These are phyloP conservation scores for Beauveria brongniartii DNA, from an alignment of 2,329 filamentous ascomycete genomes.

Conservation along the genomic window DNA sequence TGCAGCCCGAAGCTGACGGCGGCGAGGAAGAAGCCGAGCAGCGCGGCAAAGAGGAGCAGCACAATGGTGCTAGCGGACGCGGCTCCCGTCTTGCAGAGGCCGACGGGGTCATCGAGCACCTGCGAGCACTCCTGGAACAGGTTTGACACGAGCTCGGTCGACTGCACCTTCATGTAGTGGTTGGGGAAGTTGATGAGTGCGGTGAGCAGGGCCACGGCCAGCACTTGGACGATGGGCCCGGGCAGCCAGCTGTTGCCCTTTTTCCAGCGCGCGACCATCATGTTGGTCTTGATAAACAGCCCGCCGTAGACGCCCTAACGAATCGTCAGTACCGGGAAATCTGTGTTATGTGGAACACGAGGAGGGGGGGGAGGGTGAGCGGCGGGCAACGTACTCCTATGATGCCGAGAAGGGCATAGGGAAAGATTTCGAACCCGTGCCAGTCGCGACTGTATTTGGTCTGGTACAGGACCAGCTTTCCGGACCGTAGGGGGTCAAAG, in stretches of 20 bases:
- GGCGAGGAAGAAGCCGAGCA: slow-evolving; percentile 78
- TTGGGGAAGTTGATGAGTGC: slow-evolving; percentile 92
- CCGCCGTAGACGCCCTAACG: slow-evolving; percentile 78
- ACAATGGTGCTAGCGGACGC: slow-evolving; percentile 77
- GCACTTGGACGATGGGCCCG: slow-evolving; percentile 70
- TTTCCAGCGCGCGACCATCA: slow-evolving; percentile 76
- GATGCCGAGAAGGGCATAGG: slow-evolving; percentile 79
- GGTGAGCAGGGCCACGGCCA: slow-evolving; percentile 70
- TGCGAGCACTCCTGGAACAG: slow-evolving; percentile 87
- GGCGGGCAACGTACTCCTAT: slow-evolving; percentile 49
- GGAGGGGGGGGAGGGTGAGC: neutral
- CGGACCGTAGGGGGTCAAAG: slow-evolving; percentile 88
- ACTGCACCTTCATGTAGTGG: slow-evolving; percentile 89
- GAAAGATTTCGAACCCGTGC: slow-evolving; percentile 90
- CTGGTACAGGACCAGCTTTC: slow-evolving; percentile 92
- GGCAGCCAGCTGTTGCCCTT: slow-evolving; percentile 57
- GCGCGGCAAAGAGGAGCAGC: slow-evolving; percentile 70
- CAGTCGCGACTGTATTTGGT: slow-evolving; percentile 86
- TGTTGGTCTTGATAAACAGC: slow-evolving; percentile 90
- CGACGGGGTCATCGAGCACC: slow-evolving; percentile 76
- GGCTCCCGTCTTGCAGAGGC: slow-evolving; percentile 80
- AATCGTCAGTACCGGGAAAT: slow-evolving; percentile 11
- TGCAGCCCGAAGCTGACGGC: slow-evolving; percentile 88
- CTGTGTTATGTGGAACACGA: neutral
- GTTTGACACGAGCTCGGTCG: slow-evolving; percentile 82